Evolutionary conservation across 129 eudicot genomes (phyloP).

Genomic region (Flaveria robusta): DNA sequence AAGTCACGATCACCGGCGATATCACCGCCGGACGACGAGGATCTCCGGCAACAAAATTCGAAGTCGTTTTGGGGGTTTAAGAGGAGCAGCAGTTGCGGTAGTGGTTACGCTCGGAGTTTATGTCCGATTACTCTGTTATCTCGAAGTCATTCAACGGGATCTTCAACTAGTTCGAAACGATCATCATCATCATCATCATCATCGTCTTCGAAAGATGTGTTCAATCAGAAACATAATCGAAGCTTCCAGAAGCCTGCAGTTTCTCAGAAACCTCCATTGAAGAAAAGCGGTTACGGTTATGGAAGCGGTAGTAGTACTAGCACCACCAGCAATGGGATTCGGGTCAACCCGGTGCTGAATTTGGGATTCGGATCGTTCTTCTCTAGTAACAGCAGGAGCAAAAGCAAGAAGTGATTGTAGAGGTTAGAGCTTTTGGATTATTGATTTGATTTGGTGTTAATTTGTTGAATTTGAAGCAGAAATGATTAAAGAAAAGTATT

Average conservation of each 20-base stretch:
- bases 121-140: slow-evolving; percentile 78
- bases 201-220: slow-evolving; percentile 39
- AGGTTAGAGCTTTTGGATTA: slow-evolving; percentile 18
- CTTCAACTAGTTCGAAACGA: slow-evolving; percentile 55
- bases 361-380: slow-evolving; percentile 77
- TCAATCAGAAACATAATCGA: slow-evolving; percentile 36
- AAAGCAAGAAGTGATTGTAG: slow-evolving; percentile 43
- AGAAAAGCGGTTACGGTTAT: slow-evolving; percentile 38
- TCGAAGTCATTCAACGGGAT: slow-evolving; percentile 85
- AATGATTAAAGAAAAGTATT: background rate
- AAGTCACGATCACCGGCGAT: background rate
- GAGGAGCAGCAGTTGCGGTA: slow-evolving; percentile 79
- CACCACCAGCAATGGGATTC: slow-evolving; percentile 39
- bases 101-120: slow-evolving; percentile 60
- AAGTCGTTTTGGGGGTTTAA: slow-evolving; percentile 80
- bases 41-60: slow-evolving; percentile 29
- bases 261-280: slow-evolving; percentile 82
- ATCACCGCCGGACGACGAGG: slow-evolving; percentile 24
- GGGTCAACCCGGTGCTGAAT: slow-evolving; percentile 70
- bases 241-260: slow-evolving; percentile 17
- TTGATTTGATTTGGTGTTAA: slow-evolving; percentile 23
- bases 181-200: slow-evolving; percentile 53
- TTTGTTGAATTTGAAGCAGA: background rate
- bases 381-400: slow-evolving; percentile 53
- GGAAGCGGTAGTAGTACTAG: background rate